phyloP scores from a whole-genome alignment of 495 filamentous ascomycete genomes.

The Lophiostoma macrostomum region DNA sequence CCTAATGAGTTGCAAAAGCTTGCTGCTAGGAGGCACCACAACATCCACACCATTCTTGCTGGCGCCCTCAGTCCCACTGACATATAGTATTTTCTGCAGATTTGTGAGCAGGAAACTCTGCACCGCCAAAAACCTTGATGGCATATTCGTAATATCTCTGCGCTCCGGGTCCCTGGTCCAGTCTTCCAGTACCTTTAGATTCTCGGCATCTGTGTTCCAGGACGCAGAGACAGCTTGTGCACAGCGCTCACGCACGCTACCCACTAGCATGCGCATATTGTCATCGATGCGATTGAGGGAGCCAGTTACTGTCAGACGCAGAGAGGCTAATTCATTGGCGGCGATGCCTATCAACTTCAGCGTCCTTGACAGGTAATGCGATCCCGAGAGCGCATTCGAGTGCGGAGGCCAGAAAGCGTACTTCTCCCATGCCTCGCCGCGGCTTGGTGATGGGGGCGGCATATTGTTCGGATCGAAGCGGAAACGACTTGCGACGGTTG shows the following conservation, averaged over 20 bases:
- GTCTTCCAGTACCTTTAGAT: constrained; percentile 84
- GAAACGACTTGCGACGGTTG: constrained; percentile 60
- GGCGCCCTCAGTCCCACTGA: constrained; percentile 66
- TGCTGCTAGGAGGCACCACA: constrained; percentile 74
- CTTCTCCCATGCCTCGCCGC: constrained; percentile 83
- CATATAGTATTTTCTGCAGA: constrained; percentile 92
- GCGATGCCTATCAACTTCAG: constrained; percentile 76
- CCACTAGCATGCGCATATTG: constrained; percentile 63
- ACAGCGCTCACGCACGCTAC: constrained; percentile 76
- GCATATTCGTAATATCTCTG: constrained; percentile 85
- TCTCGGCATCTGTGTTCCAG: constrained; percentile 85
- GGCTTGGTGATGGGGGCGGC: constrained; percentile 70
- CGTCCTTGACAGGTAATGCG: constrained; percentile 80
- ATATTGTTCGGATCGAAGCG: constrained; percentile 72
- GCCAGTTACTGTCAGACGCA: constrained; percentile 61
- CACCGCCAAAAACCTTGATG: constrained; percentile 72
- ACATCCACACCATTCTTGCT: constrained; percentile 67
- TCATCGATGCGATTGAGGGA: constrained; percentile 16
- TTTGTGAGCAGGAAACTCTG: constrained; percentile 72
- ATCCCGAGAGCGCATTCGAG: constrained; percentile 82
- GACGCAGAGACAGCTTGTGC: constrained; percentile 74
- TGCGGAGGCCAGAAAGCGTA: constrained; percentile 96
- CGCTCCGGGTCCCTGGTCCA: constrained; percentile 80
- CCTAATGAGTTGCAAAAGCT: constrained; percentile 80
- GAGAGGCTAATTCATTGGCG: constrained; percentile 77